phyloP scores from a whole-genome alignment of 2,329 filamentous ascomycete genomes.

The Fusarium sp. region DNA sequence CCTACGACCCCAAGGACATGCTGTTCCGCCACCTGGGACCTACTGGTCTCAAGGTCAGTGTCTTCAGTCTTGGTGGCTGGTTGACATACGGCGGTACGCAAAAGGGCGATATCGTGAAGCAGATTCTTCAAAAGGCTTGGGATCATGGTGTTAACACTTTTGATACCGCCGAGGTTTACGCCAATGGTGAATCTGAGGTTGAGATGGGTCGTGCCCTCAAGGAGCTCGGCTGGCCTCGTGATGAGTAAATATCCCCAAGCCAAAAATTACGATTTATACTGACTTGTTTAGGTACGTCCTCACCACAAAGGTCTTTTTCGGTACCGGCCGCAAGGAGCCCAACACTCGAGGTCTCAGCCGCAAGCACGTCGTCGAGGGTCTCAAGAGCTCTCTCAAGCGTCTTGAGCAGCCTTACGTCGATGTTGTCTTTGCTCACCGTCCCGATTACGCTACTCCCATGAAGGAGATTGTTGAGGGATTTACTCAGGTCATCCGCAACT shows the following conservation, averaged over 20 bases:
- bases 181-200: slow-evolving; percentile 70
- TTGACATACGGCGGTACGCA: slow-evolving; percentile 63
- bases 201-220: slow-evolving; percentile 71
- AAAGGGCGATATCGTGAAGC: slow-evolving; percentile 68
- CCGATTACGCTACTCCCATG: slow-evolving; percentile 43
- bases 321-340: slow-evolving; percentile 47
- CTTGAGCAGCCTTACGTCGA: slow-evolving; percentile 45
- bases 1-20: slow-evolving; percentile 46
- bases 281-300: slow-evolving; percentile 58
- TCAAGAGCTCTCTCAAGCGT: slow-evolving; percentile 43
- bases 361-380: slow-evolving; percentile 72
- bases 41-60: slow-evolving; percentile 45
- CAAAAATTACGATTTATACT: rapidly evolving
- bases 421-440: slow-evolving; percentile 45
- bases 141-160: slow-evolving; percentile 72
- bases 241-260: slow-evolving; percentile 52
- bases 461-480: slow-evolving; percentile 46
- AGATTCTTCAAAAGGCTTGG: slow-evolving; percentile 70
- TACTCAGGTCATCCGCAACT: slow-evolving; percentile 44
- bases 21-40: slow-evolving; percentile 44
- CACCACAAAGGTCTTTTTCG: slow-evolving; percentile 54
- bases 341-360: slow-evolving; percentile 74
- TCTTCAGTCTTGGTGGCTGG: slow-evolving; percentile 44
- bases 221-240: slow-evolving; percentile 68
- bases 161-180: slow-evolving; percentile 68